These are phyloP conservation scores for Podila horticola DNA, from an alignment of 192 early-diverging fungal species.

Conservation along the genomic window DNA sequence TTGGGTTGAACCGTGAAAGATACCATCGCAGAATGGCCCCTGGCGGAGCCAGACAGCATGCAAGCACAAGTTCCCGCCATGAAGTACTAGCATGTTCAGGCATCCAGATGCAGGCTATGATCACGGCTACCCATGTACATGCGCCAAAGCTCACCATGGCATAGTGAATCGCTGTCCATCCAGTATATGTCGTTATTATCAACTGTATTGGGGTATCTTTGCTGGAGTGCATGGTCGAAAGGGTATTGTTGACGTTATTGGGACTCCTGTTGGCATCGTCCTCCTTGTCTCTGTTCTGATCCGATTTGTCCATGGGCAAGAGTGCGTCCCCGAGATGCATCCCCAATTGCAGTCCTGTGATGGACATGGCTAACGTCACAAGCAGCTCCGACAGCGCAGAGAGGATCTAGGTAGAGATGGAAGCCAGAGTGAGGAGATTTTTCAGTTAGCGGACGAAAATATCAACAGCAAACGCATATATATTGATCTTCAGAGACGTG, in stretches of 20 bases:
- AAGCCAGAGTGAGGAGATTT: background rate
- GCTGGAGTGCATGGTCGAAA: background rate
- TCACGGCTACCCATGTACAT: constrained; percentile 47
- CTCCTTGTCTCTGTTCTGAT: no score
- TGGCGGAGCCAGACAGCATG: constrained; percentile 58
- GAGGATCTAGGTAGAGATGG: constrained; percentile 26
- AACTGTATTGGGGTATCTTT: background rate
- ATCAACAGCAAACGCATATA: background rate
- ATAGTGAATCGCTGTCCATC: background rate
- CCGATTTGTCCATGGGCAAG: background rate
- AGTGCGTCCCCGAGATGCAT: constrained; percentile 53
- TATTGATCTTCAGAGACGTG: background rate
- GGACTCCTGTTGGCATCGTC: background rate
- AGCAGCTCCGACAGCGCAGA: constrained; percentile 55
- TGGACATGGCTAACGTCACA: constrained; percentile 60
- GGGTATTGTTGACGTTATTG: background rate
- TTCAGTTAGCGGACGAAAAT: no score
- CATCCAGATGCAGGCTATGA: constrained; percentile 45
- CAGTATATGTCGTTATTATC: background rate
- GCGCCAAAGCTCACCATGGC: background rate
- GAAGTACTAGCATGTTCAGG: constrained; percentile 3
- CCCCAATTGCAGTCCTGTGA: constrained; percentile 57
- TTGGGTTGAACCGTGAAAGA: constrained; percentile 55
- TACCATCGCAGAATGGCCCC: constrained; percentile 63
- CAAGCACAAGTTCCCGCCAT: constrained; percentile 48